Evolutionary conservation across 768 basidiomycete genomes (phyloP), one percentile per base, ranked within the genome.

Genomic region (Termitomyces sp.): DNA sequence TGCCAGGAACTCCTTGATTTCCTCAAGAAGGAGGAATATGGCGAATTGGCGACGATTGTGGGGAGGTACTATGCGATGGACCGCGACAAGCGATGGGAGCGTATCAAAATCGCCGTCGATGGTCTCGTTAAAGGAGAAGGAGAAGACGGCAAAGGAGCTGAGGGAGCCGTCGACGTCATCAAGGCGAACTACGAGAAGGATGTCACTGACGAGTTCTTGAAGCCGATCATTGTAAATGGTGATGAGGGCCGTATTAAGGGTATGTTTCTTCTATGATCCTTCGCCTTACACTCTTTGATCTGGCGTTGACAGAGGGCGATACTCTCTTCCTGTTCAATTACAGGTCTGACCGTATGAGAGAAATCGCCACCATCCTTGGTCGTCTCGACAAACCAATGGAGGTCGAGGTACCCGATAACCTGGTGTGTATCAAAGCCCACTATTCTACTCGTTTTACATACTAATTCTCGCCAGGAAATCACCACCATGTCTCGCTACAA

Each of bases 11-110:
- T 98, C 7, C 80, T 87, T 11, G 87, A 87, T 35, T 96, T 93
- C 75, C 81, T 90, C 60, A 76, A 87, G 67, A 86, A 92, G 68
- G 88, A 92, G 68, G 80, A 86, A 45, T 84, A 88, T 63, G 95
- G 94, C 36, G 83, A 91, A 71, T 77, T 98, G 52, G 88, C 92
- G 6, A 95, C 94, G 7, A 81, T 96, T 54, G 78, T 95, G 45
- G 95, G 94, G 7, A 77, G 96, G 56, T 98, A 98, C 81, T 98
- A 96, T 66, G 95, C 94, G 36, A 96, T 96, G 94, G 95, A 96
- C 76, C 87, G 94, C 42, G 94, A 96, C 74, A 96, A 96, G 81
- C 87, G 95, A 51, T 98, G 95, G 95, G 95, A 98, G 72, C 83
- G 95, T 39, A 74, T 98, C 71, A 93, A 94, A 81, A 80, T 93